phyloP scores from a whole-genome alignment of 352 stramenopile species.

The Phytopythium boreale region DNA sequence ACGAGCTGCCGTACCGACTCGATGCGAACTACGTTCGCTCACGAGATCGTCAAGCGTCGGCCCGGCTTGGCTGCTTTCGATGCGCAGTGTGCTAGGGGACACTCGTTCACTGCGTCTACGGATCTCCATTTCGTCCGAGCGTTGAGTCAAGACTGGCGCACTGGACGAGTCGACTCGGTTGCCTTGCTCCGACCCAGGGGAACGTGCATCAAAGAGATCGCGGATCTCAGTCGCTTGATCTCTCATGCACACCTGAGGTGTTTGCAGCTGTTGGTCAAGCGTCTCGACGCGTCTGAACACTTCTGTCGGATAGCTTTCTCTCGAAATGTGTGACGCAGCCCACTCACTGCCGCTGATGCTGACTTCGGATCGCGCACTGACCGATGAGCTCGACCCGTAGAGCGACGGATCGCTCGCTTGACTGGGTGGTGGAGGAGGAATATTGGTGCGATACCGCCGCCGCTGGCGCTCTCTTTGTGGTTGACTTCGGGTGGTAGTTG shows the following conservation, averaged over 20 bases:
- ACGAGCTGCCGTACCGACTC: neutral
- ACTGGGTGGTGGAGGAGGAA: neutral
- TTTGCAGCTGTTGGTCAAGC: constrained; percentile 18
- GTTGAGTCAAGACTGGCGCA: neutral
- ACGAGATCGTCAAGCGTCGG: neutral
- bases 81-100: neutral
- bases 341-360: neutral
- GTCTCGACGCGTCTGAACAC: neutral
- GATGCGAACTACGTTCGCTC: neutral
- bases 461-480: neutral
- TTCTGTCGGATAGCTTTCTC: neutral
- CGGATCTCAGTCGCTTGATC: constrained; percentile 20
- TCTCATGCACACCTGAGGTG: constrained; percentile 7
- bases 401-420: neutral
- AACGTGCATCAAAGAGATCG: constrained; percentile 1
- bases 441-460: neutral
- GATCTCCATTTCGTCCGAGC: neutral
- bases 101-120: neutral
- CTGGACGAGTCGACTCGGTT: neutral
- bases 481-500: neutral
- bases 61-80: neutral
- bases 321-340: neutral
- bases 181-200: neutral
- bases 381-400: neutral
- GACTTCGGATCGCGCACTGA: neutral